Conservation (phyloP, 192 early-diverging fungal species). For the Coemansia sp. region DNA sequence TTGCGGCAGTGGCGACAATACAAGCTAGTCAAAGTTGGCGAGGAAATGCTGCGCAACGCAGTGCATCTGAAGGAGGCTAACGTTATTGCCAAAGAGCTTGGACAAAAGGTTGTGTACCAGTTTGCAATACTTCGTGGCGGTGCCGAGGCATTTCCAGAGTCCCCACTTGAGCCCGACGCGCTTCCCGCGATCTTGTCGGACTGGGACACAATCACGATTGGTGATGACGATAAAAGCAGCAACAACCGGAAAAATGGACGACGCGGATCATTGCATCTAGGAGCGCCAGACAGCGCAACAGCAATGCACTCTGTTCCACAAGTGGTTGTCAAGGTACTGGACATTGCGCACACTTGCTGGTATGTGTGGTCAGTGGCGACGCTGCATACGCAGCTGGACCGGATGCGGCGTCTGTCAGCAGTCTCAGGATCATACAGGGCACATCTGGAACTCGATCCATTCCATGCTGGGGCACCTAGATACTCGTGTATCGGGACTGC, state of each 20-base stretch:
- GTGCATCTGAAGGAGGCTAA: constrained; percentile 87
- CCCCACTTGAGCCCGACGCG: constrained; percentile 52
- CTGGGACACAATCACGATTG: constrained; percentile 33
- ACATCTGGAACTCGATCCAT: constrained; percentile 40
- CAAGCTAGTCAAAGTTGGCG: constrained; percentile 63
- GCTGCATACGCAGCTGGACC: constrained; percentile 59
- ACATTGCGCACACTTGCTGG: constrained; percentile 52
- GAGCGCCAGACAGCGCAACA: constrained; percentile 17
- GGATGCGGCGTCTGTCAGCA: constrained; percentile 67
- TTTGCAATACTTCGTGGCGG: constrained; percentile 71
- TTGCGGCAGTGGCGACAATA: constrained; percentile 45
- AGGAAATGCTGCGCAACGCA: constrained; percentile 67
- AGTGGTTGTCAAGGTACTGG: constrained; percentile 55
- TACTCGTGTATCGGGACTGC: constrained; percentile 48
- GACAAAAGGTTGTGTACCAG: constrained; percentile 79
- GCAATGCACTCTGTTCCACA: constrained; percentile 26
- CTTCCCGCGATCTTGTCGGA: constrained; percentile 40
- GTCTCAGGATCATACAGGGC: constrained; percentile 42
- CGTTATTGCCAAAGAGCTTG: constrained; percentile 82
- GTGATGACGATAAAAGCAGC: neutral
- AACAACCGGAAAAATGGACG: neutral
- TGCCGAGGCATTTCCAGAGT: constrained; percentile 27
- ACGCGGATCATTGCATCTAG: constrained; percentile 2
- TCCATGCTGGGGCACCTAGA: constrained; percentile 29
- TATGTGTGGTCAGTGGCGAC: constrained; percentile 67